Base-by-base conservation (phyloP, 352 stramenopile genomes). In the Phytophthora sp. region DNA sequence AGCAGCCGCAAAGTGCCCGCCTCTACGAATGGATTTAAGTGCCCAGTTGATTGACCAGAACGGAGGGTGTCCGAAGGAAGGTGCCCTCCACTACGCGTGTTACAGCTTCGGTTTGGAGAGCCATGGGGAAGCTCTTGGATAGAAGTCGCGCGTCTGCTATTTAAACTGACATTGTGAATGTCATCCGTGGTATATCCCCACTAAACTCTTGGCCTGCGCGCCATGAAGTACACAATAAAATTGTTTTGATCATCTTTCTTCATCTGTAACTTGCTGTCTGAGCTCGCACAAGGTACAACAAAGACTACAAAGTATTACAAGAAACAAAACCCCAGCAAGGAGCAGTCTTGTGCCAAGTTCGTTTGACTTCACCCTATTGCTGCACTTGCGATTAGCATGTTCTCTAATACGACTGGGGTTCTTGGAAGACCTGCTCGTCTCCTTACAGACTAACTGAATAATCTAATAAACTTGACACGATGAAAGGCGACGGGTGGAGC, bases 11-110 rank as follows among this genome's bases (percentile, higher is more conserved):
- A 24, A 34, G 66, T 21, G 48, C n/a, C 34, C 67, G 42, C 21
- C 12, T 37, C 20, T 72, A 69, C 53, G 55, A 69, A 60, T 72
- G 67, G 62, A 69, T 73, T 52, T 77, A 66, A 74, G 42, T 48
- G 27, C 38, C 41, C 27, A 63, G 37, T 56, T 56, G 54, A 67
- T 70, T 62, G 53, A 72, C 34, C 31, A 69, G 55, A 69, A 60
- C 26, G 48, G 44, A 54, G 58, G 27, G 43, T 59, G 51, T 69
- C 52, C 62, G 31, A 55, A 37, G 67, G 67, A 72, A 76, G 62
- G 61, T 53, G 42, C 35, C 13, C 35, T 54, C 34, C 38, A 43
- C 41, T 41, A 56, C 53, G 37, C 37, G 44, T 64, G 66, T 44
- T 53, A 44, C 4, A 43, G 21, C 43, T 63, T 45, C 21, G 35